phyloP scores from a whole-genome alignment of 306 rosid genomes.

The Arachis stenosperma region DNA sequence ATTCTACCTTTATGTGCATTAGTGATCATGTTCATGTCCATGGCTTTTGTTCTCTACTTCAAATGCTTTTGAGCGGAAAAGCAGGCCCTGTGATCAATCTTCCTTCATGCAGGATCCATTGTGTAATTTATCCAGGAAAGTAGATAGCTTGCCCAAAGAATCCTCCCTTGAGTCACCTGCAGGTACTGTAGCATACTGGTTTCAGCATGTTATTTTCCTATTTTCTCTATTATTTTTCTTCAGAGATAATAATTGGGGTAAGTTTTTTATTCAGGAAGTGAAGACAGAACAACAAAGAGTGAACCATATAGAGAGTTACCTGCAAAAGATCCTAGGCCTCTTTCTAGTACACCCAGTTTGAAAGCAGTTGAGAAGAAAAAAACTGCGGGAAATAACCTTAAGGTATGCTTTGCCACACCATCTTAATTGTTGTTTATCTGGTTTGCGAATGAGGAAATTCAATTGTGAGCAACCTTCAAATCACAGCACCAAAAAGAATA shows the following conservation, averaged over 20 bases:
- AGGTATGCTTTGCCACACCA: conserved; percentile 27
- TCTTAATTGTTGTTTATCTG: neutral
- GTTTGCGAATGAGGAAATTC: conserved; percentile 10
- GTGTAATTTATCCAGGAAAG: conserved; percentile 41
- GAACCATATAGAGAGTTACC: conserved; percentile 35
- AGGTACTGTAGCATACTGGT: conserved; percentile 49
- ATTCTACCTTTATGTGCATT: conserved; percentile 7
- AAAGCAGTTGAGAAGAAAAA: conserved; percentile 57
- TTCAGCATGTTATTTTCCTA: neutral
- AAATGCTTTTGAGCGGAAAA: conserved; percentile 11
- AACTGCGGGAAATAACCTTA: conserved; percentile 57
- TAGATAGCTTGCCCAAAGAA: conserved; percentile 47
- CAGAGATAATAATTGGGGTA: conserved; percentile 27
- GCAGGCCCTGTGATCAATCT: conserved; percentile 24
- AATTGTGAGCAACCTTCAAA: neutral
- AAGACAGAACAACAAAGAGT: conserved; percentile 29
- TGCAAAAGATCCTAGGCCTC: conserved; percentile 40
- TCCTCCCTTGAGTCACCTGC: conserved; percentile 41
- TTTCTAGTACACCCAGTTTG: conserved; percentile 34
- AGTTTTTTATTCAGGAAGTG: conserved; percentile 46
- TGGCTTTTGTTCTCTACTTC: conserved; percentile 21
- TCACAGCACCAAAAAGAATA: too few relatives aligned
- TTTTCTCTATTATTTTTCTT: conserved; percentile 35
- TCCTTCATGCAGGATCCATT: conserved; percentile 54
- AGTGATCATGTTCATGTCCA: neutral